Percentiles rank a stretch among this genome's conserved stretches.
phyloP scores from a whole-genome alignment of 2,329 filamentous ascomycete species.

The Pestalotiopsis sp. region DNA sequence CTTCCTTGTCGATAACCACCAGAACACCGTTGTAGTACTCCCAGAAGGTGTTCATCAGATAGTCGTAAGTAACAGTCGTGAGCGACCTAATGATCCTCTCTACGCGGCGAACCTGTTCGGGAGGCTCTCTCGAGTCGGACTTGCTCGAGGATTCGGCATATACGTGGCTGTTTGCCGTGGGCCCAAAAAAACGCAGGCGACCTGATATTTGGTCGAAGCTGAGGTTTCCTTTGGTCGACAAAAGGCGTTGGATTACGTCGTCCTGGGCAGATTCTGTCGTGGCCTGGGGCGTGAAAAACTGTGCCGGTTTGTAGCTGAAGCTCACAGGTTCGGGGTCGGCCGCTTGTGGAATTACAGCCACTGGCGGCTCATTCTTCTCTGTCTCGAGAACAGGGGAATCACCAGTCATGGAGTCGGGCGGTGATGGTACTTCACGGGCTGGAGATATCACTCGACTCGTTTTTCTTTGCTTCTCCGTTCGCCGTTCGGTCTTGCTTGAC shows the following conservation, averaged over 20 bases:
- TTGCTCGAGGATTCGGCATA: slow-evolving; percentile 43
- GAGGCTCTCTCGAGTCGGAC: slow-evolving; percentile 39
- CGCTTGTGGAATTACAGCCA: not conserved
- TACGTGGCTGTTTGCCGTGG: slow-evolving; percentile 56
- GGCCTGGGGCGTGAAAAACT: slow-evolving; percentile 36
- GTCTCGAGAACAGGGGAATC: slow-evolving; percentile 31
- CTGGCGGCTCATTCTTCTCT: not conserved
- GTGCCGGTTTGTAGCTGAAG: slow-evolving; percentile 27
- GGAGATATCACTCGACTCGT: slow-evolving; percentile 16
- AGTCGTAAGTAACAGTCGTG: slow-evolving; percentile 49
- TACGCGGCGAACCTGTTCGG: slow-evolving; percentile 48
- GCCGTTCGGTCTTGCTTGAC: not conserved
- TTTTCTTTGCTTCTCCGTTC: not conserved
- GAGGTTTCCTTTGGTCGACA: slow-evolving; percentile 52
- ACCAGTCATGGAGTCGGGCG: slow-evolving; percentile 36
- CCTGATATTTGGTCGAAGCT: slow-evolving; percentile 55
- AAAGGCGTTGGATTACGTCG: slow-evolving; percentile 49
- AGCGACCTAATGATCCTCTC: slow-evolving; percentile 51
- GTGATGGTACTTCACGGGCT: slow-evolving; percentile 29
- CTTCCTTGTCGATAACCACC: slow-evolving; percentile 50
- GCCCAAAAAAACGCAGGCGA: slow-evolving; percentile 54
- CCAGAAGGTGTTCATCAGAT: slow-evolving; percentile 56
- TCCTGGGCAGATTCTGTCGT: slow-evolving; percentile 45
- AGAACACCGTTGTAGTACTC: slow-evolving; percentile 52
- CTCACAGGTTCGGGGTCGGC: not conserved